A percentile compares a stretch with the other conserved stretches of the same genome.
phyloP scores from a whole-genome alignment of 176 grass and related monocot species.

The Musa schizocarpa region DNA sequence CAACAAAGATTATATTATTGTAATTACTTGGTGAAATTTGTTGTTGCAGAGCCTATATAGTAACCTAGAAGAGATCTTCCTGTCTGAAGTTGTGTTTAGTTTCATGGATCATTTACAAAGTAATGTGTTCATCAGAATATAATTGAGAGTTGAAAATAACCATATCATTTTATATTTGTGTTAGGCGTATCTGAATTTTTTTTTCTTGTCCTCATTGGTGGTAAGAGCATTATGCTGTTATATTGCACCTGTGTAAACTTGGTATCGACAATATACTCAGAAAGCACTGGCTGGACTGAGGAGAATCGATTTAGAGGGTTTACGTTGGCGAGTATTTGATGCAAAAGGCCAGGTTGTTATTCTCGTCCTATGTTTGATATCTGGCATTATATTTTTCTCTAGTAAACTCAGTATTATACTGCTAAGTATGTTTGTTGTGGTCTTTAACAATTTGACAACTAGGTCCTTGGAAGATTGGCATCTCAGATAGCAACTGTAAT shows the following conservation, averaged over 20 bases:
- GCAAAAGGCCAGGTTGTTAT: slow-evolving; percentile 73
- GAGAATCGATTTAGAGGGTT: slow-evolving; percentile 81
- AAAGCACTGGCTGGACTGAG: slow-evolving; percentile 93
- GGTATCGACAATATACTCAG: slow-evolving; percentile 27
- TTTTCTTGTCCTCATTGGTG: neutral
- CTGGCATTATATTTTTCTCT: slow-evolving; percentile 4
- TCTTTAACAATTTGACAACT: neutral
- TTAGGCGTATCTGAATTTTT: neutral
- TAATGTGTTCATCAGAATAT: too few relatives aligned
- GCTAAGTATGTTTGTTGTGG: neutral
- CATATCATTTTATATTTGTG: neutral
- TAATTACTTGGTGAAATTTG: too few relatives aligned
- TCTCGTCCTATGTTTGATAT: neutral
- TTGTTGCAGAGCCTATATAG: too few relatives aligned
- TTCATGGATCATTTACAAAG: too few relatives aligned
- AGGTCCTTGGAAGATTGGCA: slow-evolving; percentile 87
- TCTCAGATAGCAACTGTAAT: slow-evolving; percentile 79
- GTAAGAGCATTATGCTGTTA: neutral
- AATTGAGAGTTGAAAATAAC: too few relatives aligned
- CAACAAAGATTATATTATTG: too few relatives aligned
- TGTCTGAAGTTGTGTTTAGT: too few relatives aligned
- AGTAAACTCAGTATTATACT: neutral
- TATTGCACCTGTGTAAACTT: neutral
- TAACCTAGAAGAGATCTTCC: too few relatives aligned
- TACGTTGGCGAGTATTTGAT: slow-evolving; percentile 94